Evolutionary conservation across 2,329 filamentous ascomycete species (phyloP), one percentile per base, ranked within the genome.

Genomic region (Fusarium sp.): DNA sequence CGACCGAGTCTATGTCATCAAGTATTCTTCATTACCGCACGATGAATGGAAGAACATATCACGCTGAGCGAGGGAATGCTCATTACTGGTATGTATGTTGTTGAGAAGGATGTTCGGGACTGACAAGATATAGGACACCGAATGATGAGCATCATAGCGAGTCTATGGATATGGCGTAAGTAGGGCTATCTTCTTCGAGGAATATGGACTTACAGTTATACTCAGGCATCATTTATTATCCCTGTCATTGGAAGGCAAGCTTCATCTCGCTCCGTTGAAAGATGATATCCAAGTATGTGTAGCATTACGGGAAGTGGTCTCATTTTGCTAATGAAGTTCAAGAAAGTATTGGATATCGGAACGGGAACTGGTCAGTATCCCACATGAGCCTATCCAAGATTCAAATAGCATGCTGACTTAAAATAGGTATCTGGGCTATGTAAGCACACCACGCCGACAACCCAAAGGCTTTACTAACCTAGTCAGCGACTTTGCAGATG

Each of bases 301-400:
- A 9, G 1, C 3, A 6, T 3, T 5, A 30, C 10, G 0, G 4
- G 0, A 2, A 5, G 2, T 10, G 4, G 4, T 10, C 8, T 4
- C 1, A 7, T 12, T 61, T 8, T 56, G 30, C 69, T 77, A 10
- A 72, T 18, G 13, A 1, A 3, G 0, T 6, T 18, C 0, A 4
- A 70, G 68, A 72, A 53, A 34, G 62, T 71, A 4, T 75, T 88
- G 21, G 85, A 87, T 61, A 77, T 88, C 11, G 84, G 86, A 44
- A 88, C 86, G 4, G 88, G 87, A 25, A 86, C 86, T 2, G 86
- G 86, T 30, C 83, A 14, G 67, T 43, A 4, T 16, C 4, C 0
- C 4, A 2, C 2, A 1, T 1, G 1, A 2, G 1, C 4, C 21
- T 2, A 7, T 3, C 3, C 0, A 9, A 23, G 3, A 6, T 3